Conservation (phyloP, 2,329 filamentous ascomycete species). For the Neofusicoccum parvum region DNA sequence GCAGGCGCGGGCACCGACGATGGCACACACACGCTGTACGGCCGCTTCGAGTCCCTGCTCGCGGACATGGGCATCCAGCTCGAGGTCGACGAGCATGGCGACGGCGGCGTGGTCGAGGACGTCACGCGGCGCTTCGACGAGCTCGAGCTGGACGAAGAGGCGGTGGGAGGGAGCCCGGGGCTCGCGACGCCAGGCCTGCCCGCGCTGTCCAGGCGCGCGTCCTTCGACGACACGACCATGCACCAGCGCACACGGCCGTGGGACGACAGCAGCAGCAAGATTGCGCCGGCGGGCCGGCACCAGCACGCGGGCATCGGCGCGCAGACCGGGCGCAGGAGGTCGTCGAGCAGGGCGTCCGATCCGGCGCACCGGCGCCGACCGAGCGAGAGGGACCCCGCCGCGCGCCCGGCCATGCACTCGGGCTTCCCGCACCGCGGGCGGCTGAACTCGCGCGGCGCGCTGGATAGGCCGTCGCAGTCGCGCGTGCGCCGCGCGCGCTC, state of each 20-base stretch:
- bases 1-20: slow-evolving; percentile 28
- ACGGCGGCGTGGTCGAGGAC: slow-evolving; percentile 33
- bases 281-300: slow-evolving; percentile 1
- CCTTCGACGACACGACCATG: slow-evolving; percentile 53
- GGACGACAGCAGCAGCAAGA: slow-evolving; percentile 27
- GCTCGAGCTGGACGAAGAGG: slow-evolving; percentile 24
- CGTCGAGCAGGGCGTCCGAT: slow-evolving; percentile 30
- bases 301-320: not conserved
- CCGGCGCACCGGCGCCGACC: not conserved
- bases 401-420: slow-evolving; percentile 10
- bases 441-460: slow-evolving; percentile 7
- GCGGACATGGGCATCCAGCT: slow-evolving; percentile 71
- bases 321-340: slow-evolving; percentile 10
- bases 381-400: not conserved
- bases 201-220: slow-evolving; percentile 48
- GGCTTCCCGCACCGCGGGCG: slow-evolving; percentile 13
- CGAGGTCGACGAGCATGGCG: slow-evolving; percentile 57
- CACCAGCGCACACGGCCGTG: slow-evolving; percentile 49
- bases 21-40: slow-evolving; percentile 57
- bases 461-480: not conserved
- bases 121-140: slow-evolving; percentile 36
- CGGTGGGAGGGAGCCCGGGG: not conserved
- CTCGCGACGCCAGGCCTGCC: not conserved
- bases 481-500: slow-evolving; percentile 30
- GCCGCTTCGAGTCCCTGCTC: slow-evolving; percentile 71